phyloP scores from a whole-genome alignment of 2,329 filamentous ascomycete species.

The Sporothrix dimorphospora region DNA sequence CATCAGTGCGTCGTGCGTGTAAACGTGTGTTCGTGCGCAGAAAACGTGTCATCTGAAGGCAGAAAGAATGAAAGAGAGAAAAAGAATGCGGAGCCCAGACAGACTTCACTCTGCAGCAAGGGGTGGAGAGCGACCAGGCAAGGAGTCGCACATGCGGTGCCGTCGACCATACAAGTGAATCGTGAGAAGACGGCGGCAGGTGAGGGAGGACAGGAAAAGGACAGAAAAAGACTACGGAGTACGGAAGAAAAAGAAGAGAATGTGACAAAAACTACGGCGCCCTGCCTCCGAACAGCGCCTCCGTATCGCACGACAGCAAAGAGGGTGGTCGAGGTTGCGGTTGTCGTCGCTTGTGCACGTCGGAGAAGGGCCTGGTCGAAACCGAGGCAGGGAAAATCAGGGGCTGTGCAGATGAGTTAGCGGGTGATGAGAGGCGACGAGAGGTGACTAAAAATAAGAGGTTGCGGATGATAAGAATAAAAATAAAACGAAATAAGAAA shows the following conservation, averaged over 20 bases:
- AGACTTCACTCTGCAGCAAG: background rate
- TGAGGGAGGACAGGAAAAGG: background rate
- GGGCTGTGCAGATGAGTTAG: slow-evolving; percentile 15
- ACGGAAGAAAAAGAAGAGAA: background rate
- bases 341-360: slow-evolving; percentile 20
- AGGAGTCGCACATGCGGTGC: slow-evolving; percentile 2
- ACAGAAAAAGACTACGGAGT: background rate
- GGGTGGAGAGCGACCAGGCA: slow-evolving; percentile 9
- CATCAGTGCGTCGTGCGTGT: background rate
- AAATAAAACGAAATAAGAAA: background rate
- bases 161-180: background rate
- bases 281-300: background rate
- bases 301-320: background rate
- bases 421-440: background rate
- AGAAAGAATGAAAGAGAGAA: background rate
- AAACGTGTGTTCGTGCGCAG: background rate
- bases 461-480: background rate
- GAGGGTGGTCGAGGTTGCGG: background rate
- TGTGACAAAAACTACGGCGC: background rate
- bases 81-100: background rate
- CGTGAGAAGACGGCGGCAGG: slow-evolving; percentile 6
- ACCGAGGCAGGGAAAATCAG: slow-evolving; percentile 27
- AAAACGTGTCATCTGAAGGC: slow-evolving; percentile 2
- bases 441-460: background rate
- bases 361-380: slow-evolving; percentile 27